These are phyloP conservation scores for Fragilaria crotonensis DNA, from an alignment of 108 stramenopile species.

Conservation along the genomic window DNA sequence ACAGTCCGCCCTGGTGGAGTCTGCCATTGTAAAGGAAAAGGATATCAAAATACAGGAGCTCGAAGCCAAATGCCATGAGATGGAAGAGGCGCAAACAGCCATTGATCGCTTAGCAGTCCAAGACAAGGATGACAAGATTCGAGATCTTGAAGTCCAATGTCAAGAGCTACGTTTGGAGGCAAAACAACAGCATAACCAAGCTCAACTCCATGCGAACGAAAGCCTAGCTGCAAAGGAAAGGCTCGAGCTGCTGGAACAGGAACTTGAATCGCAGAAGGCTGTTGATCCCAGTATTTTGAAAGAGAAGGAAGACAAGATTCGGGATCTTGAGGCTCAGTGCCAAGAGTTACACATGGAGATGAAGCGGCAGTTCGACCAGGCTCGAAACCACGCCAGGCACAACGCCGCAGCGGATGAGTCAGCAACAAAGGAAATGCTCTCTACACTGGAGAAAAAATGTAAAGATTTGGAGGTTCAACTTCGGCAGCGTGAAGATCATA, in stretches of 20 bases:
- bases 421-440: neutral
- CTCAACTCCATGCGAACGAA: neutral
- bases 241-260: no score
- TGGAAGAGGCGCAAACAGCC: no score
- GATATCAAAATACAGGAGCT: no score
- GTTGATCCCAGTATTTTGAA: neutral
- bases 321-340: neutral
- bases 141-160: neutral
- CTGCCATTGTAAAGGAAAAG: no score
- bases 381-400: neutral
- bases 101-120: neutral
- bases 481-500: neutral
- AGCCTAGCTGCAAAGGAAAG: neutral
- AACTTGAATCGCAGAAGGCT: no score
- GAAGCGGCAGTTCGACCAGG: neutral
- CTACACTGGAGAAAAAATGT: conserved; percentile 5
- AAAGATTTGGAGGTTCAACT: neutral
- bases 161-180: neutral
- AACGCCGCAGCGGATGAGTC: neutral
- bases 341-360: neutral
- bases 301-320: neutral
- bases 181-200: neutral
- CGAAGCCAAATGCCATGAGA: no score
- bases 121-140: neutral
- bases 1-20: neutral